Evolutionary conservation across 2,329 filamentous ascomycete genomes (phyloP).

Genomic region (Colletotrichum tropicicola): DNA sequence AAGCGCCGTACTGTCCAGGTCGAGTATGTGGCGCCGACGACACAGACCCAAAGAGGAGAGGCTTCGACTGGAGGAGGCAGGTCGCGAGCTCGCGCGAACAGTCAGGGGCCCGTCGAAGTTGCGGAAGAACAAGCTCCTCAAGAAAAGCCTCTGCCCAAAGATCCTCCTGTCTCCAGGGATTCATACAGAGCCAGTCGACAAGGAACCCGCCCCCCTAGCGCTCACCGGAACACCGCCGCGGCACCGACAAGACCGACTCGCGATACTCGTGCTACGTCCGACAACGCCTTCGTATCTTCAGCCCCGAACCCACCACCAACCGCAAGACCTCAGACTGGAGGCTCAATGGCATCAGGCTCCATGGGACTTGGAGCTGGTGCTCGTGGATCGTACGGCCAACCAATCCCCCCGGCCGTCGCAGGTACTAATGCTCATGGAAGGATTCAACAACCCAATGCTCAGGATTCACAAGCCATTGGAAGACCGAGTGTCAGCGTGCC

Average conservation of each 20-base stretch:
- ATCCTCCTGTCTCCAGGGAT: slow-evolving; percentile 60
- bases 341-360: slow-evolving; percentile 78
- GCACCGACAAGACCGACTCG: slow-evolving; percentile 55
- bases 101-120: slow-evolving; percentile 60
- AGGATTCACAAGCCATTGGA: slow-evolving; percentile 74
- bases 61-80: slow-evolving; percentile 38
- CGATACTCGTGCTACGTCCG: slow-evolving; percentile 63
- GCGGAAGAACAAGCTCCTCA: slow-evolving; percentile 39
- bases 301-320: slow-evolving; percentile 53
- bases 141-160: slow-evolving; percentile 69
- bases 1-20: slow-evolving; percentile 97
- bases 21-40: slow-evolving; percentile 93
- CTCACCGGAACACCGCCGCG: slow-evolving; percentile 49
- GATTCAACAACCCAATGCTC: slow-evolving; percentile 85
- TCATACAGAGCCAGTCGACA: slow-evolving; percentile 46
- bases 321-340: slow-evolving; percentile 80
- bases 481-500: slow-evolving; percentile 68
- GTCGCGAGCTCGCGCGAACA: slow-evolving; percentile 57
- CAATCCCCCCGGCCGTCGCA: slow-evolving; percentile 85
- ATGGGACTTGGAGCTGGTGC: slow-evolving; percentile 63
- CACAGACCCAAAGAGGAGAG: slow-evolving; percentile 79
- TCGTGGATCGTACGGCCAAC: slow-evolving; percentile 86
- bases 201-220: slow-evolving; percentile 55
- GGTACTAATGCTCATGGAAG: slow-evolving; percentile 89
- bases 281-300: slow-evolving; percentile 61